These are phyloP conservation scores for Isabelozyma pseudorhagii DNA, from an alignment of 805 yeast species.

Conservation along the genomic window DNA sequence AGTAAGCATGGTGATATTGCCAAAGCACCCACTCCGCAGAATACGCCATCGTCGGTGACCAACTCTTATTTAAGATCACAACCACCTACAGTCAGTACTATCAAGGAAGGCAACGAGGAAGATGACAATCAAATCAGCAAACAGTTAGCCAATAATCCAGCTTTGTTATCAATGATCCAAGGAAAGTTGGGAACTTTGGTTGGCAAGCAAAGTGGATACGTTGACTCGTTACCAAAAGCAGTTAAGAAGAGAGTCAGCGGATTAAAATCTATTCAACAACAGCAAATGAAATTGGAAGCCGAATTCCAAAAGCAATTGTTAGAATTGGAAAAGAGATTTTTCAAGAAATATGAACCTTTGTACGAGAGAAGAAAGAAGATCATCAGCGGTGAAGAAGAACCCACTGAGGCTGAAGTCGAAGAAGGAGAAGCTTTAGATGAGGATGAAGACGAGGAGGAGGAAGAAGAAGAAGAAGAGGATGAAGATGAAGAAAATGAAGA, in stretches of 20 bases:
- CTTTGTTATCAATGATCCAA: conserved; percentile 80
- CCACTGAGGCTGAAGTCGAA: conserved; percentile 72
- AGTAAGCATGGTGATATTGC: conserved; percentile 67
- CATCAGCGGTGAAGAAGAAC: conserved; percentile 70
- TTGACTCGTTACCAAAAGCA: conserved; percentile 65
- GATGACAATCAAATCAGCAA: conserved; percentile 32
- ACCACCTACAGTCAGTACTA: conserved; percentile 59
- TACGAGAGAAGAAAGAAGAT: conserved; percentile 70
- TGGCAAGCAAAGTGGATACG: conserved; percentile 85
- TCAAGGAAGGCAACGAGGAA: conserved; percentile 58
- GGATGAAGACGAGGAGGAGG: conserved; percentile 43
- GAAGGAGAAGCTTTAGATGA: conserved; percentile 72
- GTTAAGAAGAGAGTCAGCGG: conserved; percentile 79
- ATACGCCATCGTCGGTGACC: conserved; percentile 89
- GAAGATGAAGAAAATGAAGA: conserved; percentile 41
- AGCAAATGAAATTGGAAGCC: conserved; percentile 79
- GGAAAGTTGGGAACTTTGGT: conserved; percentile 81
- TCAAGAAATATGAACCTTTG: conserved; percentile 69
- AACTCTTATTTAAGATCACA: conserved; percentile 66
- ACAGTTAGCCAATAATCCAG: conserved; percentile 74
- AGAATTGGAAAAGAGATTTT: conserved; percentile 79
- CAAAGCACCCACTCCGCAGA: conserved; percentile 97
- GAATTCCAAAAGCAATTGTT: conserved; percentile 88
- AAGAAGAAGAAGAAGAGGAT: conserved; percentile 36
- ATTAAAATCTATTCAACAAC: conserved; percentile 75